These are phyloP conservation scores for Cetradonia linearis DNA, from an alignment of 495 filamentous ascomycete genomes.

Conservation along the genomic window DNA sequence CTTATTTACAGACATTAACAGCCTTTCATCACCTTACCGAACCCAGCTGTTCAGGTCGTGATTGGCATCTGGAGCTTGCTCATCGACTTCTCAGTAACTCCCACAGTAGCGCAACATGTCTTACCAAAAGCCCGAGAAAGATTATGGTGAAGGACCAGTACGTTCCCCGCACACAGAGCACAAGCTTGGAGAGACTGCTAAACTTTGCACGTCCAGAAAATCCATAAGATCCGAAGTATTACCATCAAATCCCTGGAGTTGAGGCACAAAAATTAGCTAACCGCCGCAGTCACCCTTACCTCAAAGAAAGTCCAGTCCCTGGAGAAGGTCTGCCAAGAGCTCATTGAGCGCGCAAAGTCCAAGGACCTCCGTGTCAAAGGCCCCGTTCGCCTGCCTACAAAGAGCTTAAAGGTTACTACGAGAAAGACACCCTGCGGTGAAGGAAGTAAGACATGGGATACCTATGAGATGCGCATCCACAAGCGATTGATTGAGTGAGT, in stretches of 20 bases:
- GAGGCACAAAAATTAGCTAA: background rate
- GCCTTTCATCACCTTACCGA: conserved; percentile 79
- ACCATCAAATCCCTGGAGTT: background rate
- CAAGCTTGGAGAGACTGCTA: background rate
- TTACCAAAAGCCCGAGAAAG: conserved; percentile 94
- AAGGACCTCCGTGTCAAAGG: conserved; percentile 99
- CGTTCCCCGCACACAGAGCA: conserved; percentile 24
- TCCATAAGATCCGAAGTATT: conserved; percentile 85
- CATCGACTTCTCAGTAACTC: conserved; percentile 6
- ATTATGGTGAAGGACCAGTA: conserved; percentile 71
- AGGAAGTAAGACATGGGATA: conserved; percentile 99
- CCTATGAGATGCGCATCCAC: conserved; percentile 98
- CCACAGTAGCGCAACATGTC: conserved; percentile 56
- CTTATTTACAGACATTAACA: conserved; percentile 22
- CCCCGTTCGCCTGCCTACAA: conserved; percentile 96
- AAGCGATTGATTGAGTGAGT: conserved; percentile 92
- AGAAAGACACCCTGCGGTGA: conserved; percentile 97
- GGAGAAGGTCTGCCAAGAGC: conserved; percentile 97
- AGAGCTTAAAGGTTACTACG: conserved; percentile 91
- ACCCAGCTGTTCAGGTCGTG: conserved; percentile 54
- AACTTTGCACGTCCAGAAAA: conserved; percentile 49
- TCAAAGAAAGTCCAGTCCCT: conserved; percentile 83
- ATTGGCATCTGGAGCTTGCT: conserved; percentile 35
- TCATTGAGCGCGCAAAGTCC: conserved; percentile 96
- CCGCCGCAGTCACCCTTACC: conserved; percentile 63